Percentiles rank a stretch among this genome's conserved stretches.
These are phyloP conservation scores for Terfezia boudieri DNA, from an alignment of 495 filamentous ascomycete species.

Conservation along the genomic window DNA sequence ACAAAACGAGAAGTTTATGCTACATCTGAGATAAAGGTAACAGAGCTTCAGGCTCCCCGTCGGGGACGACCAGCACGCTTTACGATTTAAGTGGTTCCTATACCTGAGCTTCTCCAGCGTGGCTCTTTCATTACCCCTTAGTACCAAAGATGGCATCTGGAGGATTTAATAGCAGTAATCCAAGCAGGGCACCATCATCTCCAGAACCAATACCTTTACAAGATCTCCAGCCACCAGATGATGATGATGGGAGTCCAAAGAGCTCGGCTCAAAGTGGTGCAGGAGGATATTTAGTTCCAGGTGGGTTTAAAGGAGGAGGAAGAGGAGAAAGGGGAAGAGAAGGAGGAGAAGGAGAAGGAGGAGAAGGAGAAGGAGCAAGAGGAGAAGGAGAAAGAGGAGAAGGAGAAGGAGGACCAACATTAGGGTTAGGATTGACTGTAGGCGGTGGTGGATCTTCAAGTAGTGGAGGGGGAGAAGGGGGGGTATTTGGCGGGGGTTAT, in stretches of 20 bases:
- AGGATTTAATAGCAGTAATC: slow-evolving; percentile 22
- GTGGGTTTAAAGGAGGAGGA: slow-evolving; percentile 4
- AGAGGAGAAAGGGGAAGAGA: not conserved
- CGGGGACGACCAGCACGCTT: no score
- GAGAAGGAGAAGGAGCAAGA: slow-evolving; percentile 6
- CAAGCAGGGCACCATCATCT: slow-evolving; percentile 25
- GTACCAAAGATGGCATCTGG: slow-evolving; percentile 35
- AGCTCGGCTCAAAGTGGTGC: slow-evolving; percentile 1
- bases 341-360: not conserved
- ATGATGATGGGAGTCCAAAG: slow-evolving; percentile 10
- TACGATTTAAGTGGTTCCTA: no score
- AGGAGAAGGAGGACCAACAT: not conserved
- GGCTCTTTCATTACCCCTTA: not conserved
- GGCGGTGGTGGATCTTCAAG: not conserved
- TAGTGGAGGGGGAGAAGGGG: slow-evolving; percentile 13
- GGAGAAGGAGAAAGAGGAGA: not conserved
- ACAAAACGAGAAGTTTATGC: no score
- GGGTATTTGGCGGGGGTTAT: not conserved
- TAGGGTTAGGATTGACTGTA: not conserved
- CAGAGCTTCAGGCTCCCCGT: no score
- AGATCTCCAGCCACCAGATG: slow-evolving; percentile 42
- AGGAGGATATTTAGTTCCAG: slow-evolving; percentile 12
- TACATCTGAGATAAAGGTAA: no score
- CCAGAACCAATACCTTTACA: slow-evolving; percentile 64
- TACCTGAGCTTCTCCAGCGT: no score